Evolutionary conservation across 805 yeast species (phyloP).

Genomic region (Saccharomycopsis olivae): DNA sequence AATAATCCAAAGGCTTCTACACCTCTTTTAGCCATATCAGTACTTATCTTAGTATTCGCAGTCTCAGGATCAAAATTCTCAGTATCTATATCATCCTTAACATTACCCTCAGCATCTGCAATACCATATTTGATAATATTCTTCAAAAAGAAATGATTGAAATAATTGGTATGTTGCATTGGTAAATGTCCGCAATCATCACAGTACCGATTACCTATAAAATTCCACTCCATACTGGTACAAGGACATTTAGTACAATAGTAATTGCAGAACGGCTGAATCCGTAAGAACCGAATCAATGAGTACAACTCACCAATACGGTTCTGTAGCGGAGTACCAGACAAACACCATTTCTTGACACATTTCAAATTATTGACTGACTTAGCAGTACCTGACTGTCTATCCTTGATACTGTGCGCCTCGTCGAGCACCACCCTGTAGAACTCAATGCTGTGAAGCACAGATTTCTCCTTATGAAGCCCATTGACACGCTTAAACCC

Average conservation of each 20-base stretch:
- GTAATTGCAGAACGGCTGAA: slow-evolving; percentile 80
- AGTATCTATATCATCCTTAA: slow-evolving; percentile 6
- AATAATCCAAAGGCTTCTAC: slow-evolving; percentile 65
- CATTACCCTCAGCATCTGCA: slow-evolving; percentile 42
- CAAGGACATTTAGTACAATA: slow-evolving; percentile 93
- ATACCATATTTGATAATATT: slow-evolving; percentile 83
- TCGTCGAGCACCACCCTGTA: slow-evolving; percentile 88
- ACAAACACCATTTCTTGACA: slow-evolving; percentile 76
- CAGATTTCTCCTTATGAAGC: slow-evolving; percentile 61
- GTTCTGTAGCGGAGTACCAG: slow-evolving; percentile 96
- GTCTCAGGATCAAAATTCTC: slow-evolving; percentile 1
- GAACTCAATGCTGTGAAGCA: slow-evolving; percentile 63
- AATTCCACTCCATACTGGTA: slow-evolving; percentile 71
- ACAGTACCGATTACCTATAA: slow-evolving; percentile 75
- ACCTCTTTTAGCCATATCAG: slow-evolving; percentile 30
- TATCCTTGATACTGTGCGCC: slow-evolving; percentile 94
- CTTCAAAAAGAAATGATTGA: slow-evolving; percentile 91
- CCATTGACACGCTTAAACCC: slow-evolving; percentile 75
- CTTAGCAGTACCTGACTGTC: slow-evolving; percentile 86
- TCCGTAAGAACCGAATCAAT: slow-evolving; percentile 69
- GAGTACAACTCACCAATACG: slow-evolving; percentile 96
- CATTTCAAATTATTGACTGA: slow-evolving; percentile 74
- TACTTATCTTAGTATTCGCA: not conserved
- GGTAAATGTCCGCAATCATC: slow-evolving; percentile 83
- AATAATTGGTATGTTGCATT: slow-evolving; percentile 91